These are phyloP conservation scores for Ceratonia siliqua DNA, from an alignment of 306 rosid genomes.

Conservation along the genomic window DNA sequence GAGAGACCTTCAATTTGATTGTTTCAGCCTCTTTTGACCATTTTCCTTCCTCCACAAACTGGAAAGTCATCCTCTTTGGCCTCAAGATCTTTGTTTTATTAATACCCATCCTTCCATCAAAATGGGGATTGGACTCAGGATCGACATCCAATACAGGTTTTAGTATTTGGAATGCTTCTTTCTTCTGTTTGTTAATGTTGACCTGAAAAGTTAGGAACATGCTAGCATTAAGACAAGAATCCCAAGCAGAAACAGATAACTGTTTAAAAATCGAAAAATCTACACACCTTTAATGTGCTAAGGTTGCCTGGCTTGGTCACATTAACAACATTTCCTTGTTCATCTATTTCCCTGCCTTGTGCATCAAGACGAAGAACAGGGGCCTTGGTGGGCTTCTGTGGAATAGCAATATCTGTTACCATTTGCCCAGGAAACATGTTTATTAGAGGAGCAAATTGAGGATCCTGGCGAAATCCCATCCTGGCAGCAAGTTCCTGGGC, in stretches of 20 bases:
- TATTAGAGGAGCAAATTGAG: constrained; percentile 88
- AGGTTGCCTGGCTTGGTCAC: constrained; percentile 79
- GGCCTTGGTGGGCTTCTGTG: constrained; percentile 82
- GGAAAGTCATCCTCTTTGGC: constrained; percentile 82
- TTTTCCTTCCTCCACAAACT: constrained; percentile 93
- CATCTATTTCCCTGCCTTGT: constrained; percentile 94
- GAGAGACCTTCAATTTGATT: constrained; percentile 74
- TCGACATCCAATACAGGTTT: constrained; percentile 89
- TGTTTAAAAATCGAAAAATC: constrained; percentile 7
- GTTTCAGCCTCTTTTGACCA: constrained; percentile 93
- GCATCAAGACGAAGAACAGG: constrained; percentile 99
- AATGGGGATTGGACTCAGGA: constrained; percentile 84
- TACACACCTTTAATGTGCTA: constrained; percentile 88
- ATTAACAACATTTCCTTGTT: constrained; percentile 84
- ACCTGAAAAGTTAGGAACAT: constrained; percentile 57
- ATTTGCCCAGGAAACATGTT: constrained; percentile 88
- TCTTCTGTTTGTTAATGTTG: constrained; percentile 91
- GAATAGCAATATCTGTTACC: constrained; percentile 53
- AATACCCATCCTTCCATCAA: constrained; percentile 80
- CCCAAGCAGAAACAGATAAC: constrained; percentile 3
- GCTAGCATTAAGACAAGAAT: background rate
- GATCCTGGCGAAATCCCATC: constrained; percentile 97
- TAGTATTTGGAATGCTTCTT: constrained; percentile 87
- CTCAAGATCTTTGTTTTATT: constrained; percentile 79
- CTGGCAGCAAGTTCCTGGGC: constrained; percentile 93